Evolutionary conservation across 1,284 basidiomycete genomes (phyloP).

Genomic region (Ustanciosporium gigantosporum): DNA sequence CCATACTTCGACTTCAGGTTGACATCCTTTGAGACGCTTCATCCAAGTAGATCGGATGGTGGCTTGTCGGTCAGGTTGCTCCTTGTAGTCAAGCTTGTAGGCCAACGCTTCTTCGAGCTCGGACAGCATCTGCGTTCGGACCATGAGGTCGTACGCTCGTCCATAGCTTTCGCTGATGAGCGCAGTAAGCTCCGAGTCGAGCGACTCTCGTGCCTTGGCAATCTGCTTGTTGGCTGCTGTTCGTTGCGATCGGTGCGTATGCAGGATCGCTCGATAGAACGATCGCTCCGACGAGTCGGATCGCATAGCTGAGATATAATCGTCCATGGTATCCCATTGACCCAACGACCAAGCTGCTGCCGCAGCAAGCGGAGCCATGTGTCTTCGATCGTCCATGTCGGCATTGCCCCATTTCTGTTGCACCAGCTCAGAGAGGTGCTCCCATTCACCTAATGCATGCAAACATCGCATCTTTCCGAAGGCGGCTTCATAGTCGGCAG

Average conservation of each 20-base stretch:
- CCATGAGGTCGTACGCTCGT: constrained; percentile 90
- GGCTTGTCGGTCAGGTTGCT: constrained; percentile 79
- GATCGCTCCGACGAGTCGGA: constrained; percentile 89
- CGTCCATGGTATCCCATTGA: constrained; percentile 98
- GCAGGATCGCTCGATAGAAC: constrained; percentile 93
- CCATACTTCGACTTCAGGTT: constrained; percentile 99
- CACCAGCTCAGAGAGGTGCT: constrained; percentile 81
- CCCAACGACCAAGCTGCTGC: constrained; percentile 95
- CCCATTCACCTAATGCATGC: constrained; percentile 98
- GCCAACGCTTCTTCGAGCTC: constrained; percentile 97
- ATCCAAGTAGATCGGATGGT: constrained; percentile 56
- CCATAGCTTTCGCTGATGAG: constrained; percentile 95
- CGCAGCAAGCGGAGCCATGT: constrained; percentile 94
- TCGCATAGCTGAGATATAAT: constrained; percentile 93
- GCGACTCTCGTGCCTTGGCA: constrained; percentile 86
- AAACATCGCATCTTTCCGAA: constrained; percentile 90
- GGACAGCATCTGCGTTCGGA: constrained; percentile 96
- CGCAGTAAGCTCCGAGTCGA: constrained; percentile 89
- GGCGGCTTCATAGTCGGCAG: constrained; percentile 68
- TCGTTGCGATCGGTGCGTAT: constrained; percentile 95
- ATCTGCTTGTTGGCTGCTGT: constrained; percentile 87
- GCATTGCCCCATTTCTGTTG: constrained; percentile 87
- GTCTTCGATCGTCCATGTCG: constrained; percentile 78
- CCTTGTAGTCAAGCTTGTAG: constrained; percentile 71
- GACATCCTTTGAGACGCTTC: constrained; percentile 84